Evolutionary conservation across 306 rosid genomes (phyloP), one percentile per base, ranked within the genome.

Genomic region (Senna siamea): DNA sequence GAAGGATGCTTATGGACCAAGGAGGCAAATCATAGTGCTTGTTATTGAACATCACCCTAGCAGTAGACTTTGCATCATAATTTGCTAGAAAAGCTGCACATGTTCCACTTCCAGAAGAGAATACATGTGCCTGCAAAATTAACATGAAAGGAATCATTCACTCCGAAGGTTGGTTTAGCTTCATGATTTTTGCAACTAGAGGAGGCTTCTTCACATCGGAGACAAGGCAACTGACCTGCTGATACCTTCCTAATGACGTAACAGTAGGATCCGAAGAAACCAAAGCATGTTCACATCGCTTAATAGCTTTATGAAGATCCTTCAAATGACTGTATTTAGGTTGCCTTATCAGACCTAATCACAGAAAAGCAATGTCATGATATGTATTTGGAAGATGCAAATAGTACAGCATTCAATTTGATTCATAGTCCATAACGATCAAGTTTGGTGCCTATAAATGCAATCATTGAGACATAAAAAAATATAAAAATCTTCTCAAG

Each of bases 1-100:
- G 99, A 68, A 94, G 96, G 74, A 94, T 94, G 87, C 99, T 94
- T 72, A 89, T 81, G 59, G 99, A 94, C 99, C 99, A 94, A 84
- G 97, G 83, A 81, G 99, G 97, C 79, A 94, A 82, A 70, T 84
- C 82, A 50, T 92, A 88, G 76, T 78, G 91, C 83, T 50, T 70
- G 75, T 90, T 90, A 67, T 94, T 92, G 80, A 92, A 94, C 5
- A 46, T 69, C 80, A 92, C 96, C 34, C 76, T 80, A 40, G 92
- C 95, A 46, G 89, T 81, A 44, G 93, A 84, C 11, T 61, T 63
- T 5, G 85, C 26, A 68, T 90, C 80, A 77, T 76, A 88, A 76
- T 94, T 94, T 54, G 96, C 81, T 12, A 94, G 93, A 83, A 94
- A 94, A 48, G 99, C 99, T 7, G 95, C 97, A 72, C 99, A 94